Evolutionary conservation across 2,329 filamentous ascomycete genomes (phyloP).

Genomic region (Ustilaginoidea virens): DNA sequence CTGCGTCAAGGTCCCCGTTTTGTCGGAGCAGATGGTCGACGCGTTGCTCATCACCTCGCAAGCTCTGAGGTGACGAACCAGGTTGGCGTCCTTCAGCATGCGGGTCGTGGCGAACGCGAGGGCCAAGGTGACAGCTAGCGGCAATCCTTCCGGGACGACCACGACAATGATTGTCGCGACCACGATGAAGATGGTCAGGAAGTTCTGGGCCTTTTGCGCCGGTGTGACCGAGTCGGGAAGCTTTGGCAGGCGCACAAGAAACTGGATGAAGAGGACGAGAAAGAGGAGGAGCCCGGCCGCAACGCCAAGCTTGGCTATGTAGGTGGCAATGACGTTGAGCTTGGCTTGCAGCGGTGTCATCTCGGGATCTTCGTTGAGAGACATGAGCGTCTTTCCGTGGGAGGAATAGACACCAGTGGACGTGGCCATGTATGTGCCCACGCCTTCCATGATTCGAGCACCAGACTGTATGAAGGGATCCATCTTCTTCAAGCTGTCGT

Average conservation of each 20-base stretch:
- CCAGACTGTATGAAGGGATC: conserved; percentile 81
- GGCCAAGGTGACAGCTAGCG: conserved; percentile 62
- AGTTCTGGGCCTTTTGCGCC: conserved; percentile 63
- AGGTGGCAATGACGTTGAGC: conserved; percentile 58
- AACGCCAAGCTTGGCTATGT: conserved; percentile 65
- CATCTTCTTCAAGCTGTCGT: conserved; percentile 52
- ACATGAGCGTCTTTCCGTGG: conserved; percentile 62
- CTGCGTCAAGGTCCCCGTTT: conserved; percentile 51
- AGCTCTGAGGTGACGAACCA: conserved; percentile 61
- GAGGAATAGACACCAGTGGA: conserved; percentile 59
- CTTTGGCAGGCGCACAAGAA: conserved; percentile 51
- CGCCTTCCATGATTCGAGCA: conserved; percentile 60
- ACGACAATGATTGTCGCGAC: conserved; percentile 70
- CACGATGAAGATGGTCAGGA: conserved; percentile 62
- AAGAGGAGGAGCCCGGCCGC: conserved; percentile 67
- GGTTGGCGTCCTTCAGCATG: conserved; percentile 64
- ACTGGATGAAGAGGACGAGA: conserved; percentile 73
- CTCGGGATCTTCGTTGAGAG: conserved; percentile 56
- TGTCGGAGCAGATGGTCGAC: conserved; percentile 54
- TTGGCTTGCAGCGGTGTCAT: conserved; percentile 66
- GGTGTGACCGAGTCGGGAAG: conserved; percentile 32
- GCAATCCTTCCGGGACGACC: conserved; percentile 63
- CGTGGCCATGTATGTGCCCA: conserved; percentile 60
- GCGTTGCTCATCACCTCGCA: conserved; percentile 75
- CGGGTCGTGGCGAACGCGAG: conserved; percentile 63